Evolutionary conservation across 257 asterid species (phyloP).

Genomic region (Nicotiana attenuata): DNA sequence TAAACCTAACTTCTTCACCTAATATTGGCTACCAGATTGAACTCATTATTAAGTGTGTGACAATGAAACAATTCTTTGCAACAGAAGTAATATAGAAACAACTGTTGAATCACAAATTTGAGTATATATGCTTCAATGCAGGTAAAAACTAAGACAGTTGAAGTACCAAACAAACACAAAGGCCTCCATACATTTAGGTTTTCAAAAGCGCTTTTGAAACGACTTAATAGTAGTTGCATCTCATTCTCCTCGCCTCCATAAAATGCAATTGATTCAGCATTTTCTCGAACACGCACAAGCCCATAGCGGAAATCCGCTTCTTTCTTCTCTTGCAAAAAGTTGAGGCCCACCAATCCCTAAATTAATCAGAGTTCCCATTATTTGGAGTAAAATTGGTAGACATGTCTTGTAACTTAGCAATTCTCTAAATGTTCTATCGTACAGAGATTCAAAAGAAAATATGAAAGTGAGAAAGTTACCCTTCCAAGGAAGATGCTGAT

Average conservation of each 20-base stretch:
- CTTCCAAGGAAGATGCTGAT: conserved; percentile 77
- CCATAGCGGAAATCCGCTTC: conserved; percentile 92
- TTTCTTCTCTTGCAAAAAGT: conserved; percentile 91
- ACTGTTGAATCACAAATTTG: background rate
- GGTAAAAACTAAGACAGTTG: conserved; percentile 1
- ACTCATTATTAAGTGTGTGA: background rate
- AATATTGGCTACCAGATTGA: background rate
- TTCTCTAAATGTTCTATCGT: background rate
- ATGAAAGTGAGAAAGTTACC: conserved; percentile 39
- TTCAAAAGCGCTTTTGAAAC: conserved; percentile 85
- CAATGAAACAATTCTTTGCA: conserved; percentile 4
- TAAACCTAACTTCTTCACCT: background rate
- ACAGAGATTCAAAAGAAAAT: background rate
- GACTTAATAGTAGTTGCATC: conserved; percentile 66
- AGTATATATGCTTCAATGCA: background rate
- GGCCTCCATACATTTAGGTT: conserved; percentile 62
- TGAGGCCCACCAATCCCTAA: conserved; percentile 71
- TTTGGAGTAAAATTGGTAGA: conserved; percentile 1
- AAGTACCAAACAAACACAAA: conserved; percentile 9
- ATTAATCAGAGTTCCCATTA: conserved; percentile 14
- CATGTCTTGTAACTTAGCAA: background rate
- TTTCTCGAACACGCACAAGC: conserved; percentile 85
- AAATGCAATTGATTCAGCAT: conserved; percentile 96
- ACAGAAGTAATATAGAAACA: background rate
- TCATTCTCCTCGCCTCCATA: conserved; percentile 92